Evolutionary conservation across 2,329 filamentous ascomycete genomes (phyloP), one percentile per base, ranked within the genome.

Genomic region (Verticillium nonalfalfae): DNA sequence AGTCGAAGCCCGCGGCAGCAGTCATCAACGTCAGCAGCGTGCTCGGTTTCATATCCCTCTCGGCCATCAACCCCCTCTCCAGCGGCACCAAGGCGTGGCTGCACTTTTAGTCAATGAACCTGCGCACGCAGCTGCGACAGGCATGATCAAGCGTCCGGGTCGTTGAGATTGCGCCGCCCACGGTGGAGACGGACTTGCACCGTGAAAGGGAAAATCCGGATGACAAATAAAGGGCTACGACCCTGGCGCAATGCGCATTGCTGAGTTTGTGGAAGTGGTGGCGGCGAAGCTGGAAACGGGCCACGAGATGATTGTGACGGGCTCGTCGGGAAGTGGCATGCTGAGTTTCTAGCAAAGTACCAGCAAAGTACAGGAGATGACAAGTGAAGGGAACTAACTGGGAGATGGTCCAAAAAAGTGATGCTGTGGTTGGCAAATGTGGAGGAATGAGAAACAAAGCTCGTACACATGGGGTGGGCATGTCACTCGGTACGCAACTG

Each of bases 61-160:
- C 73, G 2, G 72, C 85, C 61, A 77, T 85, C 64, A 86, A 84
- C 65, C 83, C 82, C 0, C 79, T 85, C 1, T 87, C 86, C 70
- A 84, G 84, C 66, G 83, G 79, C 2, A 85, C 81, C 2, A 87
- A 87, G 66, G 80, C 82, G 0, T 86, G 78, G 79, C 40, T 84
- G 45, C 82, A 85, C 66, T 26, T 26, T 26, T 85, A 79, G 76
- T 79, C 72, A 33, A 79, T 85, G 76, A 83, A 81, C 55, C 66
- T 87, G 31, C 74, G 83, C 5, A 77, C 78, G 1, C 83, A 86
- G 67, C 70, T 86, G 0, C 67, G 71, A 55, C 68, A 72, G 13
- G 71, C 63, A 0, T 71, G 69, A 4, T 75, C 74, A 0, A 74
- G 73, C 1, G 71, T 85, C 36, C 74, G 72, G 11, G 79, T 85